A percentile compares a stretch with the other conserved stretches of the same genome.
Evolutionary conservation across 2,329 filamentous ascomycete species (phyloP).

Genomic region (Neofusicoccum laricinum): DNA sequence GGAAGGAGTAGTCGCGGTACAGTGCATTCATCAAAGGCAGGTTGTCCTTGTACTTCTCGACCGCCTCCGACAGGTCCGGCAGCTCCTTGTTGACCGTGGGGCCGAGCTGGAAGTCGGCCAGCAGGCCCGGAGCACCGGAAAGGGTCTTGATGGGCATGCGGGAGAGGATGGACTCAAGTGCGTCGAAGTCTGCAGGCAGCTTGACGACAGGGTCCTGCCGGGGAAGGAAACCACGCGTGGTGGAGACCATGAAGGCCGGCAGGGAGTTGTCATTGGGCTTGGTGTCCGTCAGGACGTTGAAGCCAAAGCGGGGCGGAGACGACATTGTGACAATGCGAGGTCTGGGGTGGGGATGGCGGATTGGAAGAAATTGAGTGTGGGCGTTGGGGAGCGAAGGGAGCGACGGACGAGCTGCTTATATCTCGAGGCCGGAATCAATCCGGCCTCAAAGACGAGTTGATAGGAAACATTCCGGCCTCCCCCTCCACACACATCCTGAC

Average conservation of each 20-base stretch:
- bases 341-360: constrained; percentile 2
- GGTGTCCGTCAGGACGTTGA: constrained; percentile 63
- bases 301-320: constrained; percentile 43
- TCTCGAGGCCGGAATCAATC: constrained; percentile 31
- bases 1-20: constrained; percentile 88
- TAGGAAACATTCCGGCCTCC: constrained; percentile 31
- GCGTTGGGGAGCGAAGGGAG: neutral
- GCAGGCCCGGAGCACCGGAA: constrained; percentile 71
- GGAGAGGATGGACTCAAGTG: constrained; percentile 68
- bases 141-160: constrained; percentile 76
- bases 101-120: constrained; percentile 72
- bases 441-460: constrained; percentile 25
- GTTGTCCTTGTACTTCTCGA: constrained; percentile 70
- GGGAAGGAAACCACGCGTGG: constrained; percentile 70
- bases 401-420: constrained; percentile 13
- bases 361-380: neutral
- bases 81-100: constrained; percentile 70
- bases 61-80: constrained; percentile 69
- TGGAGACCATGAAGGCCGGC: constrained; percentile 77
- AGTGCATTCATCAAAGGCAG: constrained; percentile 78
- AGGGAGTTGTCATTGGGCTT: constrained; percentile 61
- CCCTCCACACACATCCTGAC: constrained; percentile 18
- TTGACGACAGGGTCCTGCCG: constrained; percentile 48
- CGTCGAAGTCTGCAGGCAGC: constrained; percentile 71
- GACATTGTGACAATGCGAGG: constrained; percentile 32